Percentiles rank a stretch among this genome's conserved stretches.
Conservation (phyloP, 1,139 yeast genomes). For the Protomyces lactucae-debilis region DNA sequence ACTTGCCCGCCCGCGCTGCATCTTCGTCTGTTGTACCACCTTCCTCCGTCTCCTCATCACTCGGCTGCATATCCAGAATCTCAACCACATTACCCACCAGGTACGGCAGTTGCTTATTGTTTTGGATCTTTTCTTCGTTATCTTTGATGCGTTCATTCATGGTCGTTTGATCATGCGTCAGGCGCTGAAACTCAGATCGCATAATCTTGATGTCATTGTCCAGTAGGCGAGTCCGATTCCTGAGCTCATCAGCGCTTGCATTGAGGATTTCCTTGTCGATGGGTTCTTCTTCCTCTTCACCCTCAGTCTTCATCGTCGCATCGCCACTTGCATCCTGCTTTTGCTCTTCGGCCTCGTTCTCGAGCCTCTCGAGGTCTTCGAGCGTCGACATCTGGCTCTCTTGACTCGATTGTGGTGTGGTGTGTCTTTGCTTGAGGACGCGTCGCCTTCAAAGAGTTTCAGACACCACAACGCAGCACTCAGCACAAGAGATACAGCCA, state of each 20-base stretch:
- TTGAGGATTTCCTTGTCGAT: slow-evolving; percentile 76
- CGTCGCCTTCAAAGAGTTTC: neutral
- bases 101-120: slow-evolving; percentile 92
- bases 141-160: slow-evolving; percentile 94
- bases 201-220: slow-evolving; percentile 93
- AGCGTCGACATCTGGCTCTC: slow-evolving; percentile 18
- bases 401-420: neutral
- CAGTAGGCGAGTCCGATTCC: slow-evolving; percentile 76
- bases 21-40: slow-evolving; percentile 95
- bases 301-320: slow-evolving; percentile 34
- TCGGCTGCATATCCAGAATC: slow-evolving; percentile 78
- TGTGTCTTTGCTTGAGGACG: neutral
- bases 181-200: slow-evolving; percentile 84
- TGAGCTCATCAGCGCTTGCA: slow-evolving; percentile 75
- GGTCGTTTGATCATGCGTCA: slow-evolving; percentile 85
- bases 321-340: slow-evolving; percentile 33
- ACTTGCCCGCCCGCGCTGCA: slow-evolving; percentile 88
- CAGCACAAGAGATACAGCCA: neutral
- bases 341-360: slow-evolving; percentile 48
- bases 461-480: neutral
- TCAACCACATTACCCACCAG: slow-evolving; percentile 98
- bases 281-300: slow-evolving; percentile 47
- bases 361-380: slow-evolving; percentile 23
- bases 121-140: slow-evolving; percentile 91
- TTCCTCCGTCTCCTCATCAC: slow-evolving; percentile 80